Conservation (phyloP, 345 rosid species). For the Brassica cretica region DNA sequence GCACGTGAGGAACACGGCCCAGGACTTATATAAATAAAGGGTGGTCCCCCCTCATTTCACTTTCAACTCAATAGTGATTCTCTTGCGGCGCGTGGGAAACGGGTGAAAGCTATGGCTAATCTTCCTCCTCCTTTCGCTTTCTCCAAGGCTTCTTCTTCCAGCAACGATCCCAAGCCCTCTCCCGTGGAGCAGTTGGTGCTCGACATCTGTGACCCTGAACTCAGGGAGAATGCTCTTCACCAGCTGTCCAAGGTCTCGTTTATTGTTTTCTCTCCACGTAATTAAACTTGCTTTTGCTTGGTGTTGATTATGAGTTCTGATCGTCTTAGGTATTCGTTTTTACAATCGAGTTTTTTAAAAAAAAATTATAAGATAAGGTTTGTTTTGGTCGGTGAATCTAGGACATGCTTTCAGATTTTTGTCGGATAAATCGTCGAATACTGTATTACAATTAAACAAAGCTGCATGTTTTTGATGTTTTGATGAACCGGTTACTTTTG, state of each 20-base stretch:
- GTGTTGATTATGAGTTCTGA: background rate
- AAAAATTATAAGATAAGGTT: background rate
- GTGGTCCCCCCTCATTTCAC: background rate
- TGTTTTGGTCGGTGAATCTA: background rate
- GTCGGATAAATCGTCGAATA: background rate
- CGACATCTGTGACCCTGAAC: slow-evolving; percentile 71
- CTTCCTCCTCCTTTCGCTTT: slow-evolving; percentile 48
- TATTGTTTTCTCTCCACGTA: background rate
- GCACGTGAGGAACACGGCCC: slow-evolving; percentile 21
- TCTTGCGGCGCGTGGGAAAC: slow-evolving; percentile 25
- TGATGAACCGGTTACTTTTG: background rate
- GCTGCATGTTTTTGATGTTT: background rate
- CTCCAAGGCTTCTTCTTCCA: slow-evolving; percentile 34
- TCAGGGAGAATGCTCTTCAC: slow-evolving; percentile 73
- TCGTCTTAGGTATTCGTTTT: slow-evolving; percentile 14
- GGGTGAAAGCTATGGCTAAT: slow-evolving; percentile 52
- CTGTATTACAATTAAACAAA: background rate
- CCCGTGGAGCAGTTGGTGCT: slow-evolving; percentile 77
- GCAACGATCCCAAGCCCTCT: slow-evolving; percentile 63
- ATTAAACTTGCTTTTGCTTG: background rate
- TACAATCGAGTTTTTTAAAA: background rate
- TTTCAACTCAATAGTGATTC: background rate
- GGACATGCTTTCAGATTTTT: slow-evolving; percentile 5
- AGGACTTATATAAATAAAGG: slow-evolving; percentile 18
- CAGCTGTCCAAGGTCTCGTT: slow-evolving; percentile 60